phyloP scores from a whole-genome alignment of 139 green algal genomes.

The Chlamydomonas sp. region DNA sequence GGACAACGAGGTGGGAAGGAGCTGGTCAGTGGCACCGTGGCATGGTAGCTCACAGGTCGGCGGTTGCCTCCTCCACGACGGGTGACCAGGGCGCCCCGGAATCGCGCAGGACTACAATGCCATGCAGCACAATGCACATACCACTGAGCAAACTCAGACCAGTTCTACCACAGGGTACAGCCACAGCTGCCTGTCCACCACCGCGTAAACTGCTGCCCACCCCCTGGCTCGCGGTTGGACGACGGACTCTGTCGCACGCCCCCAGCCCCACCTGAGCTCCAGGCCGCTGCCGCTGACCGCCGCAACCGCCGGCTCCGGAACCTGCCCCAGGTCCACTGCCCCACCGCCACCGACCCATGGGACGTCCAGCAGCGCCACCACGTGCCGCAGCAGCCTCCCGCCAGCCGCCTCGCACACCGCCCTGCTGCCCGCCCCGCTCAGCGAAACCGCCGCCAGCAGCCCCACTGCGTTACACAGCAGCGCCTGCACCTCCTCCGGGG shows the following conservation, averaged over 20 bases:
- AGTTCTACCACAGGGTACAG: no score
- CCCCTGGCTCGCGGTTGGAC: no score
- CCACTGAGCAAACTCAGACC: no score
- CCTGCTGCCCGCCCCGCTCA: not conserved
- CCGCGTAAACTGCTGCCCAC: no score
- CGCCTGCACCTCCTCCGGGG: not conserved
- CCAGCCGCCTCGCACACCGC: not conserved
- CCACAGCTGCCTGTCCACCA: no score
- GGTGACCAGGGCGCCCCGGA: no score
- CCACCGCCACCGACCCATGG: not conserved
- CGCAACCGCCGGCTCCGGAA: not conserved
- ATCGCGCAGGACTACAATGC: no score
- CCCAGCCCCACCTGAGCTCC: not conserved
- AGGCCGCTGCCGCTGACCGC: constrained; percentile 3
- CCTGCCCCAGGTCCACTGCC: not conserved
- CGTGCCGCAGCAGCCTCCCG: constrained; percentile 2
- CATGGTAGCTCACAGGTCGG: no score
- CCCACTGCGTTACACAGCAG: constrained; percentile 1
- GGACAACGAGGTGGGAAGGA: not conserved
- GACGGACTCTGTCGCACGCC: not conserved
- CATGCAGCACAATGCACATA: no score
- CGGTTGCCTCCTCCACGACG: no score
- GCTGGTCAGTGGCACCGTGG: no score
- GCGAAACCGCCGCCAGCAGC: constrained; percentile 10
- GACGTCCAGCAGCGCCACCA: not conserved